A percentile compares a stretch with the other conserved stretches of the same genome.
These are phyloP conservation scores for Alternaria infectoria DNA, from an alignment of 2,329 filamentous ascomycete species.

Conservation along the genomic window DNA sequence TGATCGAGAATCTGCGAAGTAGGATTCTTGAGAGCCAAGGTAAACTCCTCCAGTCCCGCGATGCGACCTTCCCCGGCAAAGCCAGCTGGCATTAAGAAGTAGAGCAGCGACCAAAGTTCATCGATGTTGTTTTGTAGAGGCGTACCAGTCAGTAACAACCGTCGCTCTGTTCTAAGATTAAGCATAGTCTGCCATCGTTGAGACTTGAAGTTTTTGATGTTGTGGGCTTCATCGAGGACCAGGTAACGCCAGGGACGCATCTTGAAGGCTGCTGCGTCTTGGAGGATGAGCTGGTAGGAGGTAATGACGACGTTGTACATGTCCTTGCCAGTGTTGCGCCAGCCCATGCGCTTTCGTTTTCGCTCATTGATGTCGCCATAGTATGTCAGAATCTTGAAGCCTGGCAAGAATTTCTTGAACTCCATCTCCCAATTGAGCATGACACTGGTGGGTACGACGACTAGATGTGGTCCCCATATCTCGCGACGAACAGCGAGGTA, in stretches of 20 bases:
- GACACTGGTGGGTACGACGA: slow-evolving; percentile 96
- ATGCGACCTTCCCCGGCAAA: slow-evolving; percentile 86
- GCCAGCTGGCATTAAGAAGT: slow-evolving; percentile 92
- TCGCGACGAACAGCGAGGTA: slow-evolving; percentile 89
- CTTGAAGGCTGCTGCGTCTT: slow-evolving; percentile 93
- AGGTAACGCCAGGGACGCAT: slow-evolving; percentile 95
- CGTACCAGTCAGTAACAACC: slow-evolving; percentile 89
- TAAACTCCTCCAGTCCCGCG: slow-evolving; percentile 93
- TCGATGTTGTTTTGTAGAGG: slow-evolving; percentile 96
- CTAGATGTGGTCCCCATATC: slow-evolving; percentile 94
- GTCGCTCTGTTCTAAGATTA: slow-evolving; percentile 87
- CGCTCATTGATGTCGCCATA: slow-evolving; percentile 94
- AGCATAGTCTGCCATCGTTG: slow-evolving; percentile 95
- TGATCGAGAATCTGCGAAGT: slow-evolving; percentile 97
- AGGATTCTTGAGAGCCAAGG: slow-evolving; percentile 92
- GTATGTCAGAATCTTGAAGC: slow-evolving; percentile 97
- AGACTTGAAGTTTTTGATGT: slow-evolving; percentile 99
- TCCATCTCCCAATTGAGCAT: slow-evolving; percentile 99
- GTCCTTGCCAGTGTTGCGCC: slow-evolving; percentile 79
- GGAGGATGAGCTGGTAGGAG: slow-evolving; percentile 93
- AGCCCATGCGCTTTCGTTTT: slow-evolving; percentile 86
- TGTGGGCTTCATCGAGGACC: slow-evolving; percentile 97
- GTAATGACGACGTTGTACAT: slow-evolving; percentile 98
- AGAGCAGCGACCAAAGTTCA: slow-evolving; percentile 94
- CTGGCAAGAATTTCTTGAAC: slow-evolving; percentile 98